Evolutionary conservation across 192 early-diverging fungal genomes (phyloP), one percentile per base, ranked within the genome.

Genomic region (Cladochytrium replicatum): DNA sequence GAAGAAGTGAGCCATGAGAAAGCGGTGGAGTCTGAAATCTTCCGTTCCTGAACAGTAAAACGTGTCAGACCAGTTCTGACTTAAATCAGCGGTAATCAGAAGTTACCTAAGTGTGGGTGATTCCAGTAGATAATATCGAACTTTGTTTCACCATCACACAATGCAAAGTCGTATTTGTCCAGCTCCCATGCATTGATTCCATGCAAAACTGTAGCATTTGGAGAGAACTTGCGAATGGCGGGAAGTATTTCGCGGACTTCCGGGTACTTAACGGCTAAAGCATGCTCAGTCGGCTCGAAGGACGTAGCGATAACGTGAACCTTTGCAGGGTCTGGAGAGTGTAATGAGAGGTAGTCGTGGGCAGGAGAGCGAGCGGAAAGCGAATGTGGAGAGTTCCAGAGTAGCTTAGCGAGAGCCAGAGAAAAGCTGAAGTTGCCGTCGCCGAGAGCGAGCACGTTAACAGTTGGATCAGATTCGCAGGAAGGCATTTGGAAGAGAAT

Each of bases 1-100:
- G 52, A 75, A 77, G 48, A 77, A 77, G 48, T 77, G 75, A 1
- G 75, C 67, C 68, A 77, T 65, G 7, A 77, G 64, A 53, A 75
- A 77, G 4, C 66, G 55, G 43, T 77, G 75, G 2, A 77, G 66
- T 5, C 75, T 52, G 42, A 75, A 77, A 54, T 77, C 75, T 50
- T 77, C 75, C 0, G 69, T 77, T 9, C n/a, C n/a, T n/a, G n/a
- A n/a, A n/a, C n/a, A n/a, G n/a, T n/a, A n/a, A n/a, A n/a, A n/a
- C n/a, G n/a, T n/a, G n/a, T n/a, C n/a, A n/a, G n/a, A n/a, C n/a
- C n/a, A n/a, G n/a, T n/a, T n/a, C n/a, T n/a, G n/a, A n/a, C n/a
- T n/a, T n/a, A n/a, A n/a, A n/a, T n/a, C n/a, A n/a, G n/a, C n/a
- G n/a, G n/a, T n/a, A n/a, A n/a, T n/a, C n/a, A n/a, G n/a, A n/a